Conservation (phyloP, 306 rosid genomes). For the Rubus idaeus region DNA sequence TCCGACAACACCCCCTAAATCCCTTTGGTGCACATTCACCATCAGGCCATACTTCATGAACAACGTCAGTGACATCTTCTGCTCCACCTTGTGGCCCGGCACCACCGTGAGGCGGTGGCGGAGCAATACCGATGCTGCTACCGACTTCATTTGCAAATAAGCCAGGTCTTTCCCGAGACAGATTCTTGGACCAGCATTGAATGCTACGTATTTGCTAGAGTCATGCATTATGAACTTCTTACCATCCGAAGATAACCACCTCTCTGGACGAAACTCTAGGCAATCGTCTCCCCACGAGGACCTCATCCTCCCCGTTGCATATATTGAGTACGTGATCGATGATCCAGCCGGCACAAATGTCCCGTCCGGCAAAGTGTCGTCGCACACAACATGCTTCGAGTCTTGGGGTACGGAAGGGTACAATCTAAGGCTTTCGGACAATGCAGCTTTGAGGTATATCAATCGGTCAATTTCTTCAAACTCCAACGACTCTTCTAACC, state of each 20-base stretch:
- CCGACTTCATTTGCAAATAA: slow-evolving; percentile 84
- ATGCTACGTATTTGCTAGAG: slow-evolving; percentile 75
- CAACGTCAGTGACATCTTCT: slow-evolving; percentile 84
- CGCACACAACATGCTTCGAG: slow-evolving; percentile 71
- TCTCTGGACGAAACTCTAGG: slow-evolving; percentile 73
- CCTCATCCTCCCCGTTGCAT: slow-evolving; percentile 72
- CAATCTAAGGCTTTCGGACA: slow-evolving; percentile 74
- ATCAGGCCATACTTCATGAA: slow-evolving; percentile 88
- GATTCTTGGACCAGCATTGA: slow-evolving; percentile 95
- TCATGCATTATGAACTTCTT: slow-evolving; percentile 57
- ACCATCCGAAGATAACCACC: slow-evolving; percentile 76
- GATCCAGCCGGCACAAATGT: slow-evolving; percentile 86
- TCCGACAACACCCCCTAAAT: slow-evolving; percentile 46
- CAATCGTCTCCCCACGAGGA: slow-evolving; percentile 87
- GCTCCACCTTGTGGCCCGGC: slow-evolving; percentile 76
- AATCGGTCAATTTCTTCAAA: slow-evolving; percentile 84
- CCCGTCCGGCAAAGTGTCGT: slow-evolving; percentile 75
- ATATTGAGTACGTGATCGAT: slow-evolving; percentile 77
- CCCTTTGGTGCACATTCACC: slow-evolving; percentile 65
- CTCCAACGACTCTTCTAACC: slow-evolving; percentile 63
- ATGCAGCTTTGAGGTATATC: slow-evolving; percentile 68
- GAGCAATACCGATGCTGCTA: slow-evolving; percentile 73
- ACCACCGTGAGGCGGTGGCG: slow-evolving; percentile 67
- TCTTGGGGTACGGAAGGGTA: slow-evolving; percentile 93
- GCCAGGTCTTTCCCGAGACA: slow-evolving; percentile 93